Evolutionary conservation across 2,329 filamentous ascomycete species (phyloP).

Genomic region (Fusarium sp.): DNA sequence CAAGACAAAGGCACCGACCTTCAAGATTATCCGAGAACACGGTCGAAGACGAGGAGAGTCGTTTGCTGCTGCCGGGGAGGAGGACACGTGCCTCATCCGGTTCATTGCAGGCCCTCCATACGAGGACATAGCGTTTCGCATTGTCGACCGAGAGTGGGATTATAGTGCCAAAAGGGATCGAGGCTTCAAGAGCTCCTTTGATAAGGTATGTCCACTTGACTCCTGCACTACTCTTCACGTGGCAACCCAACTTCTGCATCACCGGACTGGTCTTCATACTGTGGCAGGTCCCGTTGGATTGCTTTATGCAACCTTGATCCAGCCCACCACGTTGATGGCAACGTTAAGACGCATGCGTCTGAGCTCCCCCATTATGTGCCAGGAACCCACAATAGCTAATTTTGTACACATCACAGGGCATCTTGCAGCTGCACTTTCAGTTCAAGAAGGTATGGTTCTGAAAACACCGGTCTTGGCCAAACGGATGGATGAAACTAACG

Average conservation of each 20-base stretch:
- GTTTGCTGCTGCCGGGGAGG: conserved; percentile 90
- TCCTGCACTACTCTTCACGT: conserved; percentile 21
- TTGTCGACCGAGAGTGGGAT: conserved; percentile 99
- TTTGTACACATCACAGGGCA: conserved; percentile 67
- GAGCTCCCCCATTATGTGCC: conserved; percentile 7
- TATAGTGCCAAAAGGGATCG: conserved; percentile 95
- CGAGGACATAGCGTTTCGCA: conserved; percentile 94
- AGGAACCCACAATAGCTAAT: conserved; percentile 30
- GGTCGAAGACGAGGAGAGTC: conserved; percentile 89
- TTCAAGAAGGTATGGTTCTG: conserved; percentile 83
- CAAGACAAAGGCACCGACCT: conserved; percentile 92
- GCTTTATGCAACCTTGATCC: conserved; percentile 21
- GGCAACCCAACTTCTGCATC: conserved; percentile 19
- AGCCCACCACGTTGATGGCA: conserved; percentile 21
- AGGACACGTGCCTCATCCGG: conserved; percentile 94
- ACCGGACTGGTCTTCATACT: conserved; percentile 25
- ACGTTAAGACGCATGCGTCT: conserved; percentile 17
- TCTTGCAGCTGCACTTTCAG: conserved; percentile 95
- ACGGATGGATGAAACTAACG: conserved; percentile 36
- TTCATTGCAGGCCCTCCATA: conserved; percentile 97
- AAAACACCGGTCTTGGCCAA: conserved; percentile 9
- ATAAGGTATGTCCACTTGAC: conserved; percentile 73
- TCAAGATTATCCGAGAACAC: conserved; percentile 92
- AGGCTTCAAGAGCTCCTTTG: conserved; percentile 95
- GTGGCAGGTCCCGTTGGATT: conserved; percentile 18